phyloP scores from a whole-genome alignment of 108 stramenopile genomes.

The Cyclotella atomus region DNA sequence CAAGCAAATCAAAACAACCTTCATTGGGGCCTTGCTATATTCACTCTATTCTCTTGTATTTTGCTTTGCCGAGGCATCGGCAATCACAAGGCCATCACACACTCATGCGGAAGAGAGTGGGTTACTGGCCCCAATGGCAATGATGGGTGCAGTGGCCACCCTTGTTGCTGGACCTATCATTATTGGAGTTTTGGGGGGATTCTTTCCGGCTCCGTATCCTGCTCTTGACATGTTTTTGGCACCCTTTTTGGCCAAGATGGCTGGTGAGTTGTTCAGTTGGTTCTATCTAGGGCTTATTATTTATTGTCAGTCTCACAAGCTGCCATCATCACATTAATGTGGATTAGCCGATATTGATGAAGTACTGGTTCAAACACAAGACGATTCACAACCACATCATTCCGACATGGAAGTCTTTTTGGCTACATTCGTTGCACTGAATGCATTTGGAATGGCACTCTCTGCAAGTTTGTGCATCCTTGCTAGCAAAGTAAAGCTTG shows the following conservation, averaged over 20 bases:
- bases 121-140: slow-evolving; percentile 42
- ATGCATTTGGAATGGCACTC: slow-evolving; percentile 55
- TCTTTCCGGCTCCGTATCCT: slow-evolving; percentile 49
- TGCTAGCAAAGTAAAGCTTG: slow-evolving; percentile 65
- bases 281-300: no score
- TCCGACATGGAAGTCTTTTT: slow-evolving; percentile 55
- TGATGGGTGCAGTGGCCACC: slow-evolving; percentile 35
- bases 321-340: no score
- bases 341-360: slow-evolving; percentile 57
- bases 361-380: slow-evolving; percentile 27
- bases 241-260: slow-evolving; percentile 71
- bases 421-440: slow-evolving; percentile 64
- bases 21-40: slow-evolving; percentile 43
- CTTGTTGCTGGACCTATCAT: slow-evolving; percentile 25
- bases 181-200: slow-evolving; percentile 16
- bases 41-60: slow-evolving; percentile 70
- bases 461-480: slow-evolving; percentile 52
- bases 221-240: slow-evolving; percentile 69
- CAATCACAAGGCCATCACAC: slow-evolving; percentile 63
- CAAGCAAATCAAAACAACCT: slow-evolving; percentile 34
- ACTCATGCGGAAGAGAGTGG: slow-evolving; percentile 8
- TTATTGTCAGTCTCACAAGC: no score
- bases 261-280: background rate
- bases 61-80: slow-evolving; percentile 66
- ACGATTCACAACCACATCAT: slow-evolving; percentile 1